These are phyloP conservation scores for Globisporangium cylindrosporum DNA, from an alignment of 352 stramenopile genomes.

Conservation along the genomic window DNA sequence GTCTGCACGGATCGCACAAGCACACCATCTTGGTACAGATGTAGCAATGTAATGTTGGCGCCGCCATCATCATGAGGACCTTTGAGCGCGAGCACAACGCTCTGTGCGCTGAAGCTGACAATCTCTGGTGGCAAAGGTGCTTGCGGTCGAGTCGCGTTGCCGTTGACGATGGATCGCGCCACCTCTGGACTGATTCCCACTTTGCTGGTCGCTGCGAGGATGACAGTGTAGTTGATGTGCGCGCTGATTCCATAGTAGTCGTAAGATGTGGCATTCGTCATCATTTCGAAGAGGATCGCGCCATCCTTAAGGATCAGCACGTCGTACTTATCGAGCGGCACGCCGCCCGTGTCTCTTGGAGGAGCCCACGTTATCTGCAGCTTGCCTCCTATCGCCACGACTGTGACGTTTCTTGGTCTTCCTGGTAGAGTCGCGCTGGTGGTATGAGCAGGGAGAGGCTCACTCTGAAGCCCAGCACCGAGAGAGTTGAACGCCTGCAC, in stretches of 20 bases:
- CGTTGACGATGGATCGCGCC: constrained; percentile 22
- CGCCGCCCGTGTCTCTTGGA: constrained; percentile 35
- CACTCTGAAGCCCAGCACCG: constrained; percentile 28
- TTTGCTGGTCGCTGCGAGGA: constrained; percentile 26
- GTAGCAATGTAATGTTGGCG: constrained; percentile 26
- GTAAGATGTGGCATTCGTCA: constrained; percentile 8
- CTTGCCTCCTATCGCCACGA: constrained; percentile 25
- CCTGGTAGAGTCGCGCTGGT: constrained; percentile 23
- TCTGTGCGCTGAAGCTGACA: constrained; percentile 26
- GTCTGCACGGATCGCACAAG: constrained; percentile 21
- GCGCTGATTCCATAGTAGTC: constrained; percentile 24
- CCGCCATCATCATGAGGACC: constrained; percentile 41
- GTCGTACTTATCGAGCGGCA: constrained; percentile 22
- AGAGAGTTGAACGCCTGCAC: constrained; percentile 40
- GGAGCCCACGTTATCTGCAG: constrained; percentile 30
- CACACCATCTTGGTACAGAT: constrained; percentile 44
- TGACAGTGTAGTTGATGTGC: constrained; percentile 29
- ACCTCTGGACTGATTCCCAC: constrained; percentile 18
- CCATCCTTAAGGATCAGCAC: constrained; percentile 11
- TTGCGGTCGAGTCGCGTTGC: constrained; percentile 22
- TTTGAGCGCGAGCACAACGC: constrained; percentile 30
- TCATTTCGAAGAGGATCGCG: constrained; percentile 5
- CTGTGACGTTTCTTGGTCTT: constrained; percentile 12
- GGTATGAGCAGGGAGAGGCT: constrained; percentile 26
- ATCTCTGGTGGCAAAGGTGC: constrained; percentile 26